These are phyloP conservation scores for Parathielavia hyrcaniae DNA, from an alignment of 495 filamentous ascomycete genomes.

Conservation along the genomic window DNA sequence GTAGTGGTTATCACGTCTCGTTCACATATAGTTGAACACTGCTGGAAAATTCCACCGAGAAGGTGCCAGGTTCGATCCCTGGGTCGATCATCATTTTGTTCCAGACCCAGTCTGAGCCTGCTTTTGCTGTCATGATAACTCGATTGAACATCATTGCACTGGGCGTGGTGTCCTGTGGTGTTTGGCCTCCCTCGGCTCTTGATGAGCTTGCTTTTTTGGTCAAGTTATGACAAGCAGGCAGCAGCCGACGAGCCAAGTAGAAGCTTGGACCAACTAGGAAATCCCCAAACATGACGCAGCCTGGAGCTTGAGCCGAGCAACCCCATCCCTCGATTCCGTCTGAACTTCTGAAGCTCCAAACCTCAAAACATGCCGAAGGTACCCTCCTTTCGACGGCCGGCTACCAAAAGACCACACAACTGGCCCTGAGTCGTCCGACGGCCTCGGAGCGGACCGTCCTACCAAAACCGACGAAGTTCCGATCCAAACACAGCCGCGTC, in stretches of 20 bases:
- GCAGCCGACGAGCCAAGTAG: not conserved
- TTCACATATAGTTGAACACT: constrained; percentile 16
- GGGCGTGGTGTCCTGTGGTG: no score
- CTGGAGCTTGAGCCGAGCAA: not conserved
- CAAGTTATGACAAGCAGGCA: no score
- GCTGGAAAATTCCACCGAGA: constrained; percentile 17
- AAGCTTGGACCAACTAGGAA: not conserved
- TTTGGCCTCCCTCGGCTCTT: no score
- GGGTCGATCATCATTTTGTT: constrained; percentile 20
- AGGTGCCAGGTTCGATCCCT: constrained; percentile 27
- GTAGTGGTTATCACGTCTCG: constrained; percentile 28
- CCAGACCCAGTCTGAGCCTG: not conserved
- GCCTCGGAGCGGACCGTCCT: no score
- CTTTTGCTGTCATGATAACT: not conserved
- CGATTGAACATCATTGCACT: no score
- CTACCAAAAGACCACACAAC: no score
- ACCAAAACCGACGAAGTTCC: no score
- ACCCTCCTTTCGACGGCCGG: no score
- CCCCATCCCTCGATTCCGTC: not conserved
- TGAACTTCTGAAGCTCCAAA: not conserved
- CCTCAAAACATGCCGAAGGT: no score
- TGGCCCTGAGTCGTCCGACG: no score
- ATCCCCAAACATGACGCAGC: not conserved
- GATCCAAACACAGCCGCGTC: no score
- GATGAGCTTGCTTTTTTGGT: no score